Base-by-base conservation (phyloP, 2,329 filamentous ascomycete genomes). In the Incumbomyces lentus region DNA sequence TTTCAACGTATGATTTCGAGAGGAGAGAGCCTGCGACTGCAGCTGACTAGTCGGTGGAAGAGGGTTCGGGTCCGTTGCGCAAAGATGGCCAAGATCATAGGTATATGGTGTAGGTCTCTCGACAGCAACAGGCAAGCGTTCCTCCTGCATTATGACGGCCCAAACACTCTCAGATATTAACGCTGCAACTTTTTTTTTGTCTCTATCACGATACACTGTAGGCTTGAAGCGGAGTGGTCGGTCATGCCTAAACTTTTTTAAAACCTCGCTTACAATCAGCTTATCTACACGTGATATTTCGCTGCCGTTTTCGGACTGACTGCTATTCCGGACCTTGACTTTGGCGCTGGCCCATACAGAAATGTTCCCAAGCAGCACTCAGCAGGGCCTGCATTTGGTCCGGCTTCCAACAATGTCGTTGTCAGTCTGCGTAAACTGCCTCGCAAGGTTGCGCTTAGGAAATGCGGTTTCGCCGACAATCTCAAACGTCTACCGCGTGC, bases 21-120 rank as follows among this genome's bases (percentile, higher is more conserved):
- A 60, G 26, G 65, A 53, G 44, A 58, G 46, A 18, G 53, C 40
- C 42, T 49, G 51, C 6, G 51, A 47, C 17, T 48, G 52, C 18
- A 59, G 55, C 50, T 67, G 67, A 42, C 65, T 66, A 57, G 76
- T 68, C 52, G 80, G 67, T 40, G 75, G 69, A 43, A 92, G 71
- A 2, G 90, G 86, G 68, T 95, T 96, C 33, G 88, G 78, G 68
- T 96, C 92, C 61, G 82, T 81, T 65, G 81, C 84, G 62, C 93
- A 76, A 45, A 96, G 81, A 62, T 93, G 81, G 56, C 88, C 83
- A 34, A 95, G 81, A 65, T 95, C 88, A 70, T 93, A 95, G 56
- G 81, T 88, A 72, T 93, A 94, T 8, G 89, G 88, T 6, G 84
- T 93, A 3, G 87, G 82, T 68, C 93, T 93, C 51, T 81, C 73